Conservation (phyloP, 2,329 filamentous ascomycete species). For the Paecilomyces formosus region DNA sequence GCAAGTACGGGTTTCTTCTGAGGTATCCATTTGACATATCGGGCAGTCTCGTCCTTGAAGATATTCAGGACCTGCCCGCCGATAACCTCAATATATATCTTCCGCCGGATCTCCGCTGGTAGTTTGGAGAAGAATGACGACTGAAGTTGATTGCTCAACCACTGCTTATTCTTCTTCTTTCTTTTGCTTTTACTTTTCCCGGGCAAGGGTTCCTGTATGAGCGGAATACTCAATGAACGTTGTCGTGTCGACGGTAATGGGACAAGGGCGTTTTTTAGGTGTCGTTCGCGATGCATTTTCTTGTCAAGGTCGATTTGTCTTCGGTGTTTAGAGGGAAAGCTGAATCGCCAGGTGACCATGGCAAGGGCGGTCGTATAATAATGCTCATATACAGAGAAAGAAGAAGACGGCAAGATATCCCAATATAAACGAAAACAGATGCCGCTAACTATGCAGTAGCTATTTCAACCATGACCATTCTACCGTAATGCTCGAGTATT, state of each 20-base stretch:
- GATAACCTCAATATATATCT: neutral
- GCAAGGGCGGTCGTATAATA: neutral
- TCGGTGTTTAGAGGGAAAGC: neutral
- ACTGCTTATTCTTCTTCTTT: neutral
- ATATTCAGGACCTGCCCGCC: neutral
- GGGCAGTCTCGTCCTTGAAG: neutral
- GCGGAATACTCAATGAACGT: neutral
- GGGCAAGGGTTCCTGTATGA: neutral
- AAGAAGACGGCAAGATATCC: neutral
- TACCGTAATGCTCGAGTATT: neutral
- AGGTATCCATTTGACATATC: slow-evolving; percentile 1
- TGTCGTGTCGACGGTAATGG: neutral
- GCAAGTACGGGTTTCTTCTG: neutral
- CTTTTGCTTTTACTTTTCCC: neutral
- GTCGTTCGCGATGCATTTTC: neutral
- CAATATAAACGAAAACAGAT: neutral
- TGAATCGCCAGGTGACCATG: neutral
- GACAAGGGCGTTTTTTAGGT: neutral
- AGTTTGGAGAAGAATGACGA: slow-evolving; percentile 1
- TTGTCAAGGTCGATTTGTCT: neutral
- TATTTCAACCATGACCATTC: neutral
- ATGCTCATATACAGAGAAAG: neutral
- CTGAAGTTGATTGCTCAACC: neutral
- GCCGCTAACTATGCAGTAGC: neutral
- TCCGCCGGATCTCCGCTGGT: neutral